phyloP scores from a whole-genome alignment of 768 basidiomycete genomes.

The Hericium rajendrae region DNA sequence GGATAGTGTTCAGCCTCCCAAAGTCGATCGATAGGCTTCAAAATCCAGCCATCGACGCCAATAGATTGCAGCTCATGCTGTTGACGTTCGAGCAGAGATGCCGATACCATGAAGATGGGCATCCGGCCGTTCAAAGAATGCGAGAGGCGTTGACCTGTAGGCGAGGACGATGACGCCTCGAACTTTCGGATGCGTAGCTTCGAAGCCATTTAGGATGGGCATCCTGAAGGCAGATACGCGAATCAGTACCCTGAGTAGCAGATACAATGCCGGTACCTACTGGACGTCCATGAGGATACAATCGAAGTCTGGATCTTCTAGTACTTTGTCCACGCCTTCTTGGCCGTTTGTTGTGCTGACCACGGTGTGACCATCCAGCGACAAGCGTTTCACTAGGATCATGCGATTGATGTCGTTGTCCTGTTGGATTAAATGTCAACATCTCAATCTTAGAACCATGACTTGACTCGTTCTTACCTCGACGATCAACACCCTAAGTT shows the following conservation, averaged over 20 bases:
- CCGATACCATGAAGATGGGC: slow-evolving; percentile 77
- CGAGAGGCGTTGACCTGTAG: slow-evolving; percentile 27
- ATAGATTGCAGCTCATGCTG: slow-evolving; percentile 39
- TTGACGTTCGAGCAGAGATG: slow-evolving; percentile 53
- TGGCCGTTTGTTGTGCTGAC: slow-evolving; percentile 65
- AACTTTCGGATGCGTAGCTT: slow-evolving; percentile 60
- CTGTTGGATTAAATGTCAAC: slow-evolving; percentile 22
- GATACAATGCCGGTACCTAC: slow-evolving; percentile 28
- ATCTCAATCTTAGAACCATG: neutral
- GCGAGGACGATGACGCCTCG: slow-evolving; percentile 29
- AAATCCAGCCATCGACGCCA: slow-evolving; percentile 75
- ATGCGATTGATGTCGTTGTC: slow-evolving; percentile 68
- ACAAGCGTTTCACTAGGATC: slow-evolving; percentile 60
- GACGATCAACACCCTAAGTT: slow-evolving; percentile 49
- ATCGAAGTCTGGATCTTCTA: slow-evolving; percentile 54
- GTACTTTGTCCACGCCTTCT: slow-evolving; percentile 55
- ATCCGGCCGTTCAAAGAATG: slow-evolving; percentile 50
- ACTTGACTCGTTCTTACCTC: slow-evolving; percentile 36
- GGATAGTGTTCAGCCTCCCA: slow-evolving; percentile 46
- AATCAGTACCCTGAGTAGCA: neutral
- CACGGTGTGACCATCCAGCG: slow-evolving; percentile 56
- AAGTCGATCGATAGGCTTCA: slow-evolving; percentile 84
- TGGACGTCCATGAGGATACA: slow-evolving; percentile 78
- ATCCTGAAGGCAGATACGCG: slow-evolving; percentile 34
- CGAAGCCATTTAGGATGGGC: slow-evolving; percentile 71